These are phyloP conservation scores for Trichophyton mentagrophytes DNA, from an alignment of 2,329 filamentous ascomycete species.

Conservation along the genomic window DNA sequence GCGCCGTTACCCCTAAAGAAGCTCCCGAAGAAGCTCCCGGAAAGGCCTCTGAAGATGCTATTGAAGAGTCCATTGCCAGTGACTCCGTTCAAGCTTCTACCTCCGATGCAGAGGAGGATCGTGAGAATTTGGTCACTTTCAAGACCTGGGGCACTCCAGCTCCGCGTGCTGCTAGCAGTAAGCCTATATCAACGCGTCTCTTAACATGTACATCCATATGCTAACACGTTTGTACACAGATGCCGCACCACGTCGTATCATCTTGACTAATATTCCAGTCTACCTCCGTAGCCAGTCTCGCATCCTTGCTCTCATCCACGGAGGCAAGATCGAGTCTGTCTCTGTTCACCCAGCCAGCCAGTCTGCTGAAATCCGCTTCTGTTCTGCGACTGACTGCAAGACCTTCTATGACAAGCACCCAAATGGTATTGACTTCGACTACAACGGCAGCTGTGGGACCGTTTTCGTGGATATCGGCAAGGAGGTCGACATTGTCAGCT, in stretches of 20 bases:
- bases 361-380: slow-evolving; percentile 26
- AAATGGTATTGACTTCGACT: slow-evolving; percentile 26
- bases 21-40: neutral
- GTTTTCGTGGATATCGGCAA: slow-evolving; percentile 30
- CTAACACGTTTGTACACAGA: slow-evolving; percentile 6
- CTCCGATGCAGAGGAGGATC: slow-evolving; percentile 16
- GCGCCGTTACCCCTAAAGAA: neutral
- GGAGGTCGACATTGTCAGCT: slow-evolving; percentile 29
- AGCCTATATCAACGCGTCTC: neutral
- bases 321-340: slow-evolving; percentile 27
- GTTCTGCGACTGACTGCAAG: slow-evolving; percentile 23
- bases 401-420: slow-evolving; percentile 25
- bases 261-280: slow-evolving; percentile 27
- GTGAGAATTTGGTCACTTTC: slow-evolving; percentile 22
- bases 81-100: too few species aligned
- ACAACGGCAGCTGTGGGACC: slow-evolving; percentile 18
- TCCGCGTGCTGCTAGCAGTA: slow-evolving; percentile 20
- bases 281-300: slow-evolving; percentile 20
- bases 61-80: too few species aligned
- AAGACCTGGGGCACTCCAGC: slow-evolving; percentile 21
- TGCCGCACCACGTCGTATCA: slow-evolving; percentile 16
- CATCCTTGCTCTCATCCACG: slow-evolving; percentile 27
- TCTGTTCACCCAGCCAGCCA: slow-evolving; percentile 8
- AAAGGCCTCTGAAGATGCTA: neutral
- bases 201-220: neutral